phyloP scores from a whole-genome alignment of 306 rosid species.

The Amphicarpaea edgeworthii region DNA sequence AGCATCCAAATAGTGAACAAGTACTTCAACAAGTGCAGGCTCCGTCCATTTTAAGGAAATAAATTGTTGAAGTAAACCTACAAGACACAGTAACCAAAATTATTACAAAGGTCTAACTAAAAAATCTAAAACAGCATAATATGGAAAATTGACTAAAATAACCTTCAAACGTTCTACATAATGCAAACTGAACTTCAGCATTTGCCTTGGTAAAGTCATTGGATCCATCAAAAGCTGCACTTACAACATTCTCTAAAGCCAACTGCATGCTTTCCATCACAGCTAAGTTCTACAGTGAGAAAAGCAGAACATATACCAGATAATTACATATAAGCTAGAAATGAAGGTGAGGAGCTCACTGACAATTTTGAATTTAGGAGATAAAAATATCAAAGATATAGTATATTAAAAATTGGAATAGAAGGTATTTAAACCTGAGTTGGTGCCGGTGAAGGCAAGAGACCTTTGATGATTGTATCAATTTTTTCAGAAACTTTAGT shows the following conservation, averaged over 20 bases:
- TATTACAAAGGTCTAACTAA: constrained; percentile 32
- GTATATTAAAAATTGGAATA: constrained; percentile 14
- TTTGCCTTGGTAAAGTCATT: constrained; percentile 60
- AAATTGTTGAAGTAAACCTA: constrained; percentile 90
- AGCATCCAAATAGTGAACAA: constrained; percentile 88
- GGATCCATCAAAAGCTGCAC: constrained; percentile 77
- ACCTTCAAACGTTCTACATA: constrained; percentile 85
- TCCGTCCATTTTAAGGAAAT: constrained; percentile 88
- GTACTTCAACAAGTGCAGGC: constrained; percentile 89
- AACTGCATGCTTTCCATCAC: constrained; percentile 92
- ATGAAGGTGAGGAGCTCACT: constrained; percentile 34
- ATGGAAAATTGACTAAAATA: constrained; percentile 44
- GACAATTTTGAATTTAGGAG: constrained; percentile 39
- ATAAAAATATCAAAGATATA: constrained; percentile 43
- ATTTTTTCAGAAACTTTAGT: constrained; percentile 79
- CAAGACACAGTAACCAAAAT: constrained; percentile 45
- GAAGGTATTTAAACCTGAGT: constrained; percentile 67
- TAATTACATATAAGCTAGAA: constrained; percentile 39
- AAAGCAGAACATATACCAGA: constrained; percentile 26
- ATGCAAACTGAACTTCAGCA: constrained; percentile 77
- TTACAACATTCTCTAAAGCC: constrained; percentile 82
- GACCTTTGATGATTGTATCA: constrained; percentile 64
- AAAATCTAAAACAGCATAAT: constrained; percentile 28
- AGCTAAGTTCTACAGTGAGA: constrained; percentile 71
- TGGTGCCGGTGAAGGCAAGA: constrained; percentile 65